These are phyloP conservation scores for Arabidopsis thaliana DNA, from an alignment of 345 rosid species.

Conservation along the genomic window DNA sequence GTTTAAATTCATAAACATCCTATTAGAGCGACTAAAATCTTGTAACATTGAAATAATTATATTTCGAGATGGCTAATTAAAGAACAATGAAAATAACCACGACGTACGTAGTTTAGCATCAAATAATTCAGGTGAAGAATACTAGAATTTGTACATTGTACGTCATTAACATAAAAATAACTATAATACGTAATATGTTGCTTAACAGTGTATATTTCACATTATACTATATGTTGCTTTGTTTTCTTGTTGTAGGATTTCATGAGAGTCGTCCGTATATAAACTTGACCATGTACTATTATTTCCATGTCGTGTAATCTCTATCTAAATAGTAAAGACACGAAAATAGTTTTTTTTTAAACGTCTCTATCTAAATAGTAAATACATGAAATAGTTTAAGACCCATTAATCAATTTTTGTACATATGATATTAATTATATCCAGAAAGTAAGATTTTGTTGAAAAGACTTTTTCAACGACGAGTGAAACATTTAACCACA, in stretches of 20 bases:
- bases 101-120: background rate
- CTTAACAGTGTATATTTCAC: background rate
- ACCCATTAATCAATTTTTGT: background rate
- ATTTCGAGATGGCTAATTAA: background rate
- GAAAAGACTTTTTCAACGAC: slow-evolving; percentile 21
- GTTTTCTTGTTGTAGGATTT: background rate
- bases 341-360: background rate
- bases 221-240: slow-evolving; percentile 21
- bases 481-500: background rate
- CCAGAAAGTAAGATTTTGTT: slow-evolving; percentile 14
- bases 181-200: background rate
- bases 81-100: background rate
- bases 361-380: background rate
- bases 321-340: background rate
- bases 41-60: background rate
- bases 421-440: background rate
- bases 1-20: slow-evolving; percentile 3
- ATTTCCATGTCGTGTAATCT: background rate
- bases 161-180: background rate
- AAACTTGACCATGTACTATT: slow-evolving; percentile 10
- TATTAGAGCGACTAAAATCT: background rate
- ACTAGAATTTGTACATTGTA: background rate
- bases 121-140: background rate
- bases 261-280: background rate
- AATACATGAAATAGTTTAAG: background rate